A percentile compares a stretch with the other conserved stretches of the same genome.
These are phyloP conservation scores for Hortaea sp. DNA, from an alignment of 2,329 filamentous ascomycete genomes.

Conservation along the genomic window DNA sequence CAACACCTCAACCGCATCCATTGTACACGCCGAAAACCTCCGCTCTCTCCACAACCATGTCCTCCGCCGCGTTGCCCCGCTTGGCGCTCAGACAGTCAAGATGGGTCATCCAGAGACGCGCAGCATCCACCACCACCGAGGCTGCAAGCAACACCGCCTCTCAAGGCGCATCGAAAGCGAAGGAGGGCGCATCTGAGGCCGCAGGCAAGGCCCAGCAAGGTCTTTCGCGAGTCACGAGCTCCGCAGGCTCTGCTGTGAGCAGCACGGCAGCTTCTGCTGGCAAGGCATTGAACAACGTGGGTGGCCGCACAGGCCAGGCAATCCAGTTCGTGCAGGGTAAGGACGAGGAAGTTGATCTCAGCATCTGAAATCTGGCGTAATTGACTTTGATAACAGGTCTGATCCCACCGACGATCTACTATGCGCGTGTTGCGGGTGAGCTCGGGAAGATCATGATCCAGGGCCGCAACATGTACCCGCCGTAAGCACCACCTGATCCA, in stretches of 20 bases:
- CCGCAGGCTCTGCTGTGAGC: conserved; percentile 67
- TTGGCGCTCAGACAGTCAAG: conserved; percentile 36
- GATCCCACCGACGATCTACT: conserved; percentile 81
- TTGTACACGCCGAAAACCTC: conserved; percentile 10
- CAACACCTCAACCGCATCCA: conserved; percentile 5
- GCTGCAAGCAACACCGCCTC: conserved; percentile 32
- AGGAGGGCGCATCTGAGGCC: conserved; percentile 25
- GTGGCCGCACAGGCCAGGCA: conserved; percentile 71
- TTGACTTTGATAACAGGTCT: conserved; percentile 48
- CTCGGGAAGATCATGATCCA: conserved; percentile 78
- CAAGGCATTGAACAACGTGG: conserved; percentile 62
- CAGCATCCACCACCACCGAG: conserved; percentile 40
- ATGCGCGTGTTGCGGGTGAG: conserved; percentile 80
- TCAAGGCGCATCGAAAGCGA: conserved; percentile 27
- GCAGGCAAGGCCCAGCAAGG: conserved; percentile 65
- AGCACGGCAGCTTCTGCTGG: conserved; percentile 59
- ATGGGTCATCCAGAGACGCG: conserved; percentile 35
- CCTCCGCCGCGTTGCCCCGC: conserved; percentile 36
- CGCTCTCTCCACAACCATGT: conserved; percentile 29
- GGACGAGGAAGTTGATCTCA: conserved; percentile 23
- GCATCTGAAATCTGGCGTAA: background rate
- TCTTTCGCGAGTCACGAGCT: conserved; percentile 68
- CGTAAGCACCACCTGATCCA: conserved; percentile 56
- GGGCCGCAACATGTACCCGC: conserved; percentile 83
- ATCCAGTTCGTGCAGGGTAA: conserved; percentile 79